Percentiles rank a stretch among this genome's conserved stretches.
phyloP scores from a whole-genome alignment of 352 stramenopile genomes.

The Globisporangium rhizosaccharum region DNA sequence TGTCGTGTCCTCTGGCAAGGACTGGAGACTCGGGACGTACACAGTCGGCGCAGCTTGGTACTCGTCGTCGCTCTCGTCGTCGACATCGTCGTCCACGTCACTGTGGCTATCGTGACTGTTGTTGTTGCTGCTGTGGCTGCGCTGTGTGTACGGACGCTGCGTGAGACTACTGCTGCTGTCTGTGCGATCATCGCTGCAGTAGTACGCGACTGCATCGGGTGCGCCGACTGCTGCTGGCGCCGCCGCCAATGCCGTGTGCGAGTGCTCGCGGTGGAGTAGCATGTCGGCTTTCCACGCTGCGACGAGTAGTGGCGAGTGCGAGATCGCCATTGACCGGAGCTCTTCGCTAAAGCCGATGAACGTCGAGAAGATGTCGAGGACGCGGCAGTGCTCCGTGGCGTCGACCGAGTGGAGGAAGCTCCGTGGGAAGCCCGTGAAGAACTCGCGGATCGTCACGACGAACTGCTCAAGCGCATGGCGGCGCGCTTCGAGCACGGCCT shows the following conservation, averaged over 20 bases:
- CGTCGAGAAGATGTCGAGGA: conserved; percentile 29
- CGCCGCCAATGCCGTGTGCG: background rate
- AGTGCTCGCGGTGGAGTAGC: conserved; percentile 4
- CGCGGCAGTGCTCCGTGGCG: conserved; percentile 30
- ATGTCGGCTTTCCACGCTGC: conserved; percentile 18
- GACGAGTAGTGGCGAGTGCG: conserved; percentile 13
- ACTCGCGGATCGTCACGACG: conserved; percentile 30
- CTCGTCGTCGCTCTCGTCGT: conserved; percentile 12
- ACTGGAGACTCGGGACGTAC: conserved; percentile 5
- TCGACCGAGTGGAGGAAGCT: conserved; percentile 42
- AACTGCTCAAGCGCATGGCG: conserved; percentile 49
- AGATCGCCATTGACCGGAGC: conserved; percentile 16
- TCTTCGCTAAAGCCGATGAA: conserved; percentile 45
- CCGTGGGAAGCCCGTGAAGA: conserved; percentile 46
- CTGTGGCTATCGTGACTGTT: background rate
- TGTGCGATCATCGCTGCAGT: background rate
- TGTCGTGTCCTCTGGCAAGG: background rate
- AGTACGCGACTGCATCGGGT: background rate
- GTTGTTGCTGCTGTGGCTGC: background rate
- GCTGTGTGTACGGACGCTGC: background rate
- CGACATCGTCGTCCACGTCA: conserved; percentile 3
- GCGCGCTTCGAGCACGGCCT: conserved; percentile 28
- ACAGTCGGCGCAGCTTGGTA: conserved; percentile 2
- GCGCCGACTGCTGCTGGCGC: background rate
- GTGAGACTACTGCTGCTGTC: background rate